Evolutionary conservation across 2,329 filamentous ascomycete genomes (phyloP), one percentile per base, ranked within the genome.

Genomic region (Colletotrichum sp.): DNA sequence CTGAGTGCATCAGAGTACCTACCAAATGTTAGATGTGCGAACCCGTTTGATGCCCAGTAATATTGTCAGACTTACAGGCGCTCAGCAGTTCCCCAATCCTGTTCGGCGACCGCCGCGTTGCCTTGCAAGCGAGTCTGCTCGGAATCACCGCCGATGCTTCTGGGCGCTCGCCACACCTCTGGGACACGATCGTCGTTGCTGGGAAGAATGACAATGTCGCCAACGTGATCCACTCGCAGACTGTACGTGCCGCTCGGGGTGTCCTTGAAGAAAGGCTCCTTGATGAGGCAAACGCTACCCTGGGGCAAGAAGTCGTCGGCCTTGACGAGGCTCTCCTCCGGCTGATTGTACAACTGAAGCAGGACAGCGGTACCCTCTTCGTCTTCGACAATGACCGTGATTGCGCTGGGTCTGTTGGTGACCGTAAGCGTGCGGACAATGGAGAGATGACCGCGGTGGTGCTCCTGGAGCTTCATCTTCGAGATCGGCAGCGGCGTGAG

Each of bases 231-330:
- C 8, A 91, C 87, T 7, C 89, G 84, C 28, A 92, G 39, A 0
- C 81, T 83, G 79, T 88, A 89, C 0, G 81, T 64, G 3, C 86
- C 86, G 32, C 86, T 80, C 0, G 79, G 80, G 28, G 83, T 82
- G 1, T 79, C 34, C 76, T 87, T 89, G 77, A 91, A 85, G 78
- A 86, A 92, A 0, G 90, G 89, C 72, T 92, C 90, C 76, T 91
- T 92, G 32, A 92, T 68, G 32, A 91, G 78, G 13, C 86, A 83
- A 0, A 87, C 78, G 14, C 80, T 81, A 2, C 82, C 81, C 7
- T 81, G 69, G 0, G 78, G 74, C 4, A 90, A 67, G 1, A 85
- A 78, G 7, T 87, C 80, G 6, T 83, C 77, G 1, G 79, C 79
- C 4, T 84, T 78, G 0, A 85, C 80, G 3, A 83, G 73, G 2